A percentile compares a stretch with the other conserved stretches of the same genome.
These are phyloP conservation scores for Cladobotryum mycophilum DNA, from an alignment of 2,329 filamentous ascomycete species.

Conservation along the genomic window DNA sequence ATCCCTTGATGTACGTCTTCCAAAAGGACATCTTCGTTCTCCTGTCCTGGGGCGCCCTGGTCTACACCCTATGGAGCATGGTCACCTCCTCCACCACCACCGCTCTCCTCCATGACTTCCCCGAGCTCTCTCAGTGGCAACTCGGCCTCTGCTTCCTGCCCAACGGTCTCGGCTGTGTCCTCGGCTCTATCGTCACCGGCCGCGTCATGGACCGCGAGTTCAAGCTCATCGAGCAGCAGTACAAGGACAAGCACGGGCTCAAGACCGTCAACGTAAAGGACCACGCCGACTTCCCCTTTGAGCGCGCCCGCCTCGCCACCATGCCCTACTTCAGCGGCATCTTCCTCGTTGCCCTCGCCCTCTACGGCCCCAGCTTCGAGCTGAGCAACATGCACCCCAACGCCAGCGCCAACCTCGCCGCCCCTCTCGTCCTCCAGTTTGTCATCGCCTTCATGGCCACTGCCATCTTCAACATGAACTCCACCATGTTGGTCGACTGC, in stretches of 20 bases:
- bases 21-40: slow-evolving; percentile 40
- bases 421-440: slow-evolving; percentile 15
- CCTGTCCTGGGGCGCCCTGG: slow-evolving; percentile 33
- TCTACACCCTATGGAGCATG: too few relatives aligned
- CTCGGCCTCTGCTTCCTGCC: too few relatives aligned
- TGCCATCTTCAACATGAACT: too few relatives aligned
- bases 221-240: slow-evolving; percentile 18
- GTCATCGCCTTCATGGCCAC: too few relatives aligned
- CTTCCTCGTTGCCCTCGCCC: slow-evolving; percentile 33
- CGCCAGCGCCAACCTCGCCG: slow-evolving; percentile 15
- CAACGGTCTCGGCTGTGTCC: slow-evolving; percentile 14
- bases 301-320: slow-evolving; percentile 32
- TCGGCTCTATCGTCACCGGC: slow-evolving; percentile 35
- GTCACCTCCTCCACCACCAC: too few relatives aligned
- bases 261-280: slow-evolving; percentile 13
- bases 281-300: slow-evolving; percentile 36
- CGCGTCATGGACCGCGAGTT: slow-evolving; percentile 37
- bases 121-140: too few relatives aligned
- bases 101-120: too few relatives aligned
- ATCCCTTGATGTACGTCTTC: slow-evolving; percentile 31
- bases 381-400: slow-evolving; percentile 12
- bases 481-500: too few relatives aligned
- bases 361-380: slow-evolving; percentile 21
- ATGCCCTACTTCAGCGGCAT: slow-evolving; percentile 32
- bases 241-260: slow-evolving; percentile 18